Base-by-base conservation (phyloP, 352 stramenopile species). In the Blastocystis hominis region DNA sequence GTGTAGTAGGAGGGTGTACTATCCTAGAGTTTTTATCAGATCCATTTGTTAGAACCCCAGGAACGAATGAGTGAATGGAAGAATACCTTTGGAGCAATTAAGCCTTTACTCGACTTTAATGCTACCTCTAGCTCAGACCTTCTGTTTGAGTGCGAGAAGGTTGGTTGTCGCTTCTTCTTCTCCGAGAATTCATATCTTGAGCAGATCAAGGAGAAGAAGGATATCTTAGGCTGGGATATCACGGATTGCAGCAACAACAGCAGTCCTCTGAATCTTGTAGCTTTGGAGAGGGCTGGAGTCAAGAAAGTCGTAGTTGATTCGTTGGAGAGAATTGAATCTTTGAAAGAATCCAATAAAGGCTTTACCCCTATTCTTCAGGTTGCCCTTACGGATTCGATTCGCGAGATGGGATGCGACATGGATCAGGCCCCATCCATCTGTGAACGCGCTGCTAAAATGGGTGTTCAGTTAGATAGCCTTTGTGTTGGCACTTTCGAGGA, bases 71-170 rank as follows among this genome's bases (percentile, higher is more conserved):
- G 2, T 38, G 36, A 56, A 53, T 84, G 72, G 72, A 84, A 84
- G 9, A 40, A 47, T 2, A 10, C 24, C 34, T 84, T 20, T 34
- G 36, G 36, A 44, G 13, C 30, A 20, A 55, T 84, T 13, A 40
- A 68, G 10, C 50, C 72, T 15, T 42, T 84, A 30, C 66, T 84
- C 44, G 38, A 84, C 30, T 68, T 54, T 64, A 38, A 30, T 10
- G n/a, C 72, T 4, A 80, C 72, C 20, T 84, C 53, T 30, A 46
- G 50, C 34, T 20, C 54, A 34, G 70, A 84, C 44, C 53, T 84
- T 30, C 34, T 84, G n/a, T 53, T 54, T 46, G 50, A 24, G 24
- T 68, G 66, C 13, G 46, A 84, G 72, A 53, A 84, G 24, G 15
- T 36, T 66, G 72, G 72, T 53, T 84, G 40, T 34, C 4, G 24